These are phyloP conservation scores for Hyaloperonospora arabidopsidis DNA, from an alignment of 352 stramenopile species.

Conservation along the genomic window DNA sequence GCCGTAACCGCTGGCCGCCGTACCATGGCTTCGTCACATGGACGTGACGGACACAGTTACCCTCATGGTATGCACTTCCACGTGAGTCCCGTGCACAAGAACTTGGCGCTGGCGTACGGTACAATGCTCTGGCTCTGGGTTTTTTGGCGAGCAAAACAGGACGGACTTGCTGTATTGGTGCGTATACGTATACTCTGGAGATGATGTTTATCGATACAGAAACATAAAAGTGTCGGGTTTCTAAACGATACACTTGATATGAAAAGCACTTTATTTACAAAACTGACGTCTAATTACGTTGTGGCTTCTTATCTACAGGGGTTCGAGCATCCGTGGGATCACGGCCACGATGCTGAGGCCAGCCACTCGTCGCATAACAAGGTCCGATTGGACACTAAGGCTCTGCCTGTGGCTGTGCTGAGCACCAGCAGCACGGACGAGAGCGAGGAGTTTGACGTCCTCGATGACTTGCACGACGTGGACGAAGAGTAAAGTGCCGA, in stretches of 20 bases:
- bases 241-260: no score
- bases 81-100: constrained; percentile 83
- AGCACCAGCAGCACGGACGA: constrained; percentile 36
- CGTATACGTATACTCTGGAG: not conserved
- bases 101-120: constrained; percentile 78
- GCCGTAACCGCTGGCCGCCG: constrained; percentile 34
- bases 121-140: constrained; percentile 88
- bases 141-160: constrained; percentile 85
- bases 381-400: constrained; percentile 50
- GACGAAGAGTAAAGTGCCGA: constrained; percentile 22
- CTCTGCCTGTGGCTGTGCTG: constrained; percentile 48
- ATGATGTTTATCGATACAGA: no score
- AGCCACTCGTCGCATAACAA: no score
- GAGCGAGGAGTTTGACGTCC: constrained; percentile 10
- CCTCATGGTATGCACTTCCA: constrained; percentile 86
- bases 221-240: no score
- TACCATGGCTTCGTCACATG: constrained; percentile 51
- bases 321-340: constrained; percentile 83
- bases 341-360: constrained; percentile 36
- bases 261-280: no score
- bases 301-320: constrained; percentile 38
- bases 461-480: constrained; percentile 23
- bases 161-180: constrained; percentile 73
- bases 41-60: constrained; percentile 47
- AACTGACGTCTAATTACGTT: no score